These are phyloP conservation scores for Ophiostoma triangulosporum DNA, from an alignment of 2,329 filamentous ascomycete species.

Conservation along the genomic window DNA sequence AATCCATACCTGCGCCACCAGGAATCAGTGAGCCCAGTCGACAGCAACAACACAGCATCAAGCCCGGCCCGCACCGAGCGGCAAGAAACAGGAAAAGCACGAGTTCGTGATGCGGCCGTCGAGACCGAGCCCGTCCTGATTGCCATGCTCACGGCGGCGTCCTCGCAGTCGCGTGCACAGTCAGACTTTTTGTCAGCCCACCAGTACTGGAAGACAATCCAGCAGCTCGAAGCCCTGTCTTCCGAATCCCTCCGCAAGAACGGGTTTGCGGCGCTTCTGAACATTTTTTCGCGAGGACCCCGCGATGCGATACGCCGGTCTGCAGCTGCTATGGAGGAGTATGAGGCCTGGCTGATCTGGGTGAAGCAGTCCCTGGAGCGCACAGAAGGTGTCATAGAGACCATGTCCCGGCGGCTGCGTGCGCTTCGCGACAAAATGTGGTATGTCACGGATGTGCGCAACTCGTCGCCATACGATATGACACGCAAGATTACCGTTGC, in stretches of 20 bases:
- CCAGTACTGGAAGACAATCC: conserved; percentile 71
- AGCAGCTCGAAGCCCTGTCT: conserved; percentile 52
- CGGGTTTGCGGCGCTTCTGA: conserved; percentile 56
- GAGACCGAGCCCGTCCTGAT: conserved; percentile 37
- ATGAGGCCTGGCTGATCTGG: conserved; percentile 71
- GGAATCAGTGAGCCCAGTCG: not conserved
- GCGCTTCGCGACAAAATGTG: conserved; percentile 93
- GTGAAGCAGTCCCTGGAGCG: conserved; percentile 71
- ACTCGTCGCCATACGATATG: conserved; percentile 78
- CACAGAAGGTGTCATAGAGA: conserved; percentile 59
- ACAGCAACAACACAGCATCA: not conserved
- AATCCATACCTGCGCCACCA: conserved; percentile 28
- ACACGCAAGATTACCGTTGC: conserved; percentile 76
- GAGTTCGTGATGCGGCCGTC: conserved; percentile 8
- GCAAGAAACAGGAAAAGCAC: not conserved
- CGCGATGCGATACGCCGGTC: conserved; percentile 56
- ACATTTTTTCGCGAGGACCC: conserved; percentile 61
- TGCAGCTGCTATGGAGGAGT: conserved; percentile 60
- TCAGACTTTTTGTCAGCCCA: conserved; percentile 77
- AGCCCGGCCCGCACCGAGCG: not conserved
- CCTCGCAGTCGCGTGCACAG: conserved; percentile 60
- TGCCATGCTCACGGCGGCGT: conserved; percentile 63
- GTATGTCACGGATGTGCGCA: conserved; percentile 89
- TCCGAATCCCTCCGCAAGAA: conserved; percentile 50
- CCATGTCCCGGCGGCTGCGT: conserved; percentile 59